Percentiles rank a stretch among this genome's conserved stretches.
phyloP scores from a whole-genome alignment of 306 rosid genomes.

The Begonia masoniana region DNA sequence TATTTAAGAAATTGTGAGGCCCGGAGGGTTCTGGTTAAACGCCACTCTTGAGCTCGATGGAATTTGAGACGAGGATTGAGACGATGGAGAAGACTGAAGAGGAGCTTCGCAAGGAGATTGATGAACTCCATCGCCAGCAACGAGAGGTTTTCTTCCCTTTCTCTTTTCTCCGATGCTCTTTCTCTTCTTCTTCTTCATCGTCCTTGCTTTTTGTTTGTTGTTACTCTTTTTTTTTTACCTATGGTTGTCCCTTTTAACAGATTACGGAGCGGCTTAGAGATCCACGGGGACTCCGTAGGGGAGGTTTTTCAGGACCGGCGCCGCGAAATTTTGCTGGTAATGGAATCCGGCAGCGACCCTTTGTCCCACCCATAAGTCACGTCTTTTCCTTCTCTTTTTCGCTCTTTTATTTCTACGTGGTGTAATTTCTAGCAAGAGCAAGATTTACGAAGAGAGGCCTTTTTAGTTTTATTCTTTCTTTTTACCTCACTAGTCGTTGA shows the following conservation, averaged over 20 bases:
- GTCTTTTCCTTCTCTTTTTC: neutral
- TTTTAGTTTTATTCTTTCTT: too few relatives aligned
- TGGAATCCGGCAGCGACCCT: conserved; percentile 62
- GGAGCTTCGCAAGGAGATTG: conserved; percentile 85
- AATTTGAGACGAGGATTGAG: conserved; percentile 1
- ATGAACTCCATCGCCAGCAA: conserved; percentile 88
- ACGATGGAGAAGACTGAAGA: conserved; percentile 68
- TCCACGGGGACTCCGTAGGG: conserved; percentile 90
- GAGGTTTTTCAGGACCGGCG: conserved; percentile 33
- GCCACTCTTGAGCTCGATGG: too few relatives aligned
- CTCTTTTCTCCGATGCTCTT: too few relatives aligned
- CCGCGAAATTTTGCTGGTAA: conserved; percentile 48
- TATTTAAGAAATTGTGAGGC: too few relatives aligned
- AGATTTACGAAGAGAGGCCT: too few relatives aligned
- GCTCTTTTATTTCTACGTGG: neutral
- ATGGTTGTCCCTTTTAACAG: conserved; percentile 13
- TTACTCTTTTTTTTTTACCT: too few relatives aligned
- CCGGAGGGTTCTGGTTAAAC: too few relatives aligned
- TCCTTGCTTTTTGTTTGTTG: neutral
- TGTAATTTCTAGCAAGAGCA: too few relatives aligned
- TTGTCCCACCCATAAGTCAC: conserved; percentile 39
- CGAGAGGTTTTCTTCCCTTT: conserved; percentile 45
- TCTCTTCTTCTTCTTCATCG: neutral
- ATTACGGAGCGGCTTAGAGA: conserved; percentile 92
- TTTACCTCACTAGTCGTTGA: too few relatives aligned